phyloP scores from a whole-genome alignment of 2,329 filamentous ascomycete genomes.

The Clonostachys sp. region DNA sequence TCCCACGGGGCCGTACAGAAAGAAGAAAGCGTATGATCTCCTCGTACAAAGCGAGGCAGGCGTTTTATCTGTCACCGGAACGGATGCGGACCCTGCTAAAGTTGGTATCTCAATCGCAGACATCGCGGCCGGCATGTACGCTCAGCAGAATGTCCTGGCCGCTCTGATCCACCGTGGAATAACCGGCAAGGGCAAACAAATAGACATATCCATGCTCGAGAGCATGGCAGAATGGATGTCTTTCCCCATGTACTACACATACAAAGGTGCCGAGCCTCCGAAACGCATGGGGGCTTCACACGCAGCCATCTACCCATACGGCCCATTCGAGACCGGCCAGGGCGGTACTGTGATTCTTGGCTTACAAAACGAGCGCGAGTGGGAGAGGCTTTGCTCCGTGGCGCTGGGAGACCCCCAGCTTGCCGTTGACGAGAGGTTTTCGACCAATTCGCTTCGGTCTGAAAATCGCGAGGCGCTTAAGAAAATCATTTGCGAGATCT shows the following conservation, averaged over 20 bases:
- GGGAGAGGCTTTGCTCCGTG: conserved; percentile 39
- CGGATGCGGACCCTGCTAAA: conserved; percentile 35
- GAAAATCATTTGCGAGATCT: conserved; percentile 35
- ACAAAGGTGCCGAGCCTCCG: conserved; percentile 34
- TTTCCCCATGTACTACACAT: conserved; percentile 51
- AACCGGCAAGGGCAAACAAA: conserved; percentile 39
- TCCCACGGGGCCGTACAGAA: conserved; percentile 40
- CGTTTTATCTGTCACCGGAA: conserved; percentile 45
- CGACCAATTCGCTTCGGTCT: conserved; percentile 36
- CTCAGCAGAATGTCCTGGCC: conserved; percentile 44
- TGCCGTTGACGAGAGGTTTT: conserved; percentile 38
- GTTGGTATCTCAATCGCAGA: conserved; percentile 51
- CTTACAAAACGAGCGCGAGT: conserved; percentile 54
- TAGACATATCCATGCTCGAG: conserved; percentile 56
- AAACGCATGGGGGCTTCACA: conserved; percentile 44
- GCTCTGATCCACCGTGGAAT: conserved; percentile 42
- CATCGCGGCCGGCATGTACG: conserved; percentile 47
- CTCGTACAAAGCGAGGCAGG: conserved; percentile 51
- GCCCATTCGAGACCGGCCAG: conserved; percentile 44
- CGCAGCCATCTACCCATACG: conserved; percentile 51
- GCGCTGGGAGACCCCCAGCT: conserved; percentile 37
- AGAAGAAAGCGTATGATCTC: conserved; percentile 52
- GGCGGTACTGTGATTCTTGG: conserved; percentile 48
- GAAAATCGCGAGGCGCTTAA: conserved; percentile 40
- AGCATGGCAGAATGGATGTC: conserved; percentile 56